phyloP scores from a whole-genome alignment of 306 rosid species.

The Parietaria judaica region DNA sequence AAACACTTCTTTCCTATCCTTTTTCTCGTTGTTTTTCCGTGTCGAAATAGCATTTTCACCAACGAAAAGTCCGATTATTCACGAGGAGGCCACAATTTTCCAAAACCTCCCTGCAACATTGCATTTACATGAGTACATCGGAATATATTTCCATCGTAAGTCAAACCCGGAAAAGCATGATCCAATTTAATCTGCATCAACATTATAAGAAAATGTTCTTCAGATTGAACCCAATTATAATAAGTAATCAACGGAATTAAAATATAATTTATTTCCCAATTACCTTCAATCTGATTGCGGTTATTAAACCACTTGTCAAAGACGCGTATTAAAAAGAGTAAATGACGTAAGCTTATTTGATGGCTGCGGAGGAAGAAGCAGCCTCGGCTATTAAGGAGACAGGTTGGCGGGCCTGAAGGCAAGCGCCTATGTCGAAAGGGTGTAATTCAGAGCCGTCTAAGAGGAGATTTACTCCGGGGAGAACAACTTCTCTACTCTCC shows the following conservation, averaged over 20 bases:
- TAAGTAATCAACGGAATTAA: not conserved
- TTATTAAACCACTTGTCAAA: constrained; percentile 11
- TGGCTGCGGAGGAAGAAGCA: constrained; percentile 60
- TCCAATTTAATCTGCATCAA: constrained; percentile 1
- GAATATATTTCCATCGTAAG: not conserved
- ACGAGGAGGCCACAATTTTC: not conserved
- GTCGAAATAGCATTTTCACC: not conserved
- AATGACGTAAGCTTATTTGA: constrained; percentile 36
- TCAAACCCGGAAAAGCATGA: constrained; percentile 9
- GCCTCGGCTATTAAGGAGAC: constrained; percentile 82
- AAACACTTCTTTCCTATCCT: not conserved
- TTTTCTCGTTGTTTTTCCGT: not conserved
- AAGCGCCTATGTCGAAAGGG: constrained; percentile 87
- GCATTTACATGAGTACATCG: not conserved
- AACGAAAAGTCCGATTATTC: not conserved
- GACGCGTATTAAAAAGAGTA: constrained; percentile 21
- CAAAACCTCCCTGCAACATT: not conserved
- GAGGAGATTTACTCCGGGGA: constrained; percentile 86
- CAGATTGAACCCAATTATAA: not conserved
- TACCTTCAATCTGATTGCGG: constrained; percentile 34
- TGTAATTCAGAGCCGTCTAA: constrained; percentile 85
- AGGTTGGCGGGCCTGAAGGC: constrained; percentile 90
- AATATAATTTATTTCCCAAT: not conserved
- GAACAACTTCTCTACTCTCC: constrained; percentile 72
- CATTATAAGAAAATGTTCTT: not conserved